Conservation (phyloP, 2,329 filamentous ascomycete species). For the Ophiostoma novo-ulmi region DNA sequence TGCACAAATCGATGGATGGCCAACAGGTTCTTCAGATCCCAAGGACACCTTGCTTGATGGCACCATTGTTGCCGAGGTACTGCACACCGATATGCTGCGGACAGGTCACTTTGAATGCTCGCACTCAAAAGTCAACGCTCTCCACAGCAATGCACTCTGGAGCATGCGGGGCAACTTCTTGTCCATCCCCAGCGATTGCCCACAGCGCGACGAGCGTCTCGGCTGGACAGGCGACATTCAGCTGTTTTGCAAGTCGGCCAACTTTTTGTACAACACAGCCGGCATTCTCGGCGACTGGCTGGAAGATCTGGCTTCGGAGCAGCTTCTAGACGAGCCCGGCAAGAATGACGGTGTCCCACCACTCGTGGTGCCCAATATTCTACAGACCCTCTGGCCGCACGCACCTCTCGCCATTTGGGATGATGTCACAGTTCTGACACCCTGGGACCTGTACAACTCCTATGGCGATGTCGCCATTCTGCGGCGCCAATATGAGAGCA, state of each 20-base stretch:
- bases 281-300: slow-evolving; percentile 49
- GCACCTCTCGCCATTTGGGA: slow-evolving; percentile 34
- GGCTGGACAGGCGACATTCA: slow-evolving; percentile 51
- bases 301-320: slow-evolving; percentile 40
- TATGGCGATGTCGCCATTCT: slow-evolving; percentile 33
- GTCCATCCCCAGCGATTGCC: slow-evolving; percentile 53
- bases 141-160: slow-evolving; percentile 53
- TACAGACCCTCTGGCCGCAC: slow-evolving; percentile 27
- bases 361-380: slow-evolving; percentile 30
- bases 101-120: slow-evolving; percentile 51
- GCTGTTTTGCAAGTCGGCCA: slow-evolving; percentile 47
- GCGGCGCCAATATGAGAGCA: slow-evolving; percentile 31
- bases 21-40: background rate
- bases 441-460: slow-evolving; percentile 33
- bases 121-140: slow-evolving; percentile 46
- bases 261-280: slow-evolving; percentile 49
- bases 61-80: slow-evolving; percentile 32
- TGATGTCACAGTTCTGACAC: slow-evolving; percentile 32
- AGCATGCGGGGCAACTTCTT: slow-evolving; percentile 56
- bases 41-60: slow-evolving; percentile 20
- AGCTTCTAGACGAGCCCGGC: slow-evolving; percentile 32
- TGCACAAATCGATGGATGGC: slow-evolving; percentile 21
- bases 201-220: slow-evolving; percentile 51
- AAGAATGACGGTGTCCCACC: slow-evolving; percentile 32
- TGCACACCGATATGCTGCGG: slow-evolving; percentile 50